A percentile compares a stretch with the other conserved stretches of the same genome.
Evolutionary conservation across 2,329 filamentous ascomycete species (phyloP).

Genomic region (Alternaria sp.): DNA sequence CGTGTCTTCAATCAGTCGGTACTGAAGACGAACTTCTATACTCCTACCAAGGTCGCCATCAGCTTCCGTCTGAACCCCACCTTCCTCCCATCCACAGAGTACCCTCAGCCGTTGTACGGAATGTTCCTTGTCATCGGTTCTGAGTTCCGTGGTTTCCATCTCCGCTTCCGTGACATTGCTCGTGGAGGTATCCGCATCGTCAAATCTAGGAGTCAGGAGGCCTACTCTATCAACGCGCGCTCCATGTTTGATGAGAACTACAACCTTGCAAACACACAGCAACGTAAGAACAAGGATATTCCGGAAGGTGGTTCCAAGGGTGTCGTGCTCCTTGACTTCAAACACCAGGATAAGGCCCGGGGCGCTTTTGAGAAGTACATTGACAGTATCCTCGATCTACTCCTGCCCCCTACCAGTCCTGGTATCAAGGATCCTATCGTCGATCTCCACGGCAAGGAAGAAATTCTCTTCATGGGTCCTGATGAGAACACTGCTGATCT

Average conservation of each 20-base stretch:
- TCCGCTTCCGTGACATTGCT: slow-evolving; percentile 96
- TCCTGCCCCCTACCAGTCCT: slow-evolving; percentile 86
- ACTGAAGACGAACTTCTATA: slow-evolving; percentile 97
- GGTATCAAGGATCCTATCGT: slow-evolving; percentile 99
- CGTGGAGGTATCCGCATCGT: slow-evolving; percentile 98
- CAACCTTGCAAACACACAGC: slow-evolving; percentile 95
- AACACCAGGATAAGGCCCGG: slow-evolving; percentile 89
- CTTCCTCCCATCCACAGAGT: slow-evolving; percentile 91
- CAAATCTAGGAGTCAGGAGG: slow-evolving; percentile 95
- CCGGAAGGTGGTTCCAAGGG: slow-evolving; percentile 98
- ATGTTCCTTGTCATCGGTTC: slow-evolving; percentile 99
- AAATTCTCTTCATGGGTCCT: slow-evolving; percentile 98
- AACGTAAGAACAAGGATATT: slow-evolving; percentile 99
- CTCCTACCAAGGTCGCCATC: slow-evolving; percentile 95
- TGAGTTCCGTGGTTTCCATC: slow-evolving; percentile 95
- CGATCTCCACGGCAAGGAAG: slow-evolving; percentile 90
- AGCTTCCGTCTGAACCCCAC: slow-evolving; percentile 91
- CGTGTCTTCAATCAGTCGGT: slow-evolving; percentile 92
- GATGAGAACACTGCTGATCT: slow-evolving; percentile 98
- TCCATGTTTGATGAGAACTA: slow-evolving; percentile 99
- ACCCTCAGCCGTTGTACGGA: slow-evolving; percentile 90
- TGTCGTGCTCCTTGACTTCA: slow-evolving; percentile 91
- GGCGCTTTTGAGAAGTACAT: slow-evolving; percentile 99
- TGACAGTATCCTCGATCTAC: slow-evolving; percentile 94
- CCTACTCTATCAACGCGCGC: slow-evolving; percentile 94